These are phyloP conservation scores for Allium fistulosum DNA, from an alignment of 106 monocot genomes.

Conservation along the genomic window DNA sequence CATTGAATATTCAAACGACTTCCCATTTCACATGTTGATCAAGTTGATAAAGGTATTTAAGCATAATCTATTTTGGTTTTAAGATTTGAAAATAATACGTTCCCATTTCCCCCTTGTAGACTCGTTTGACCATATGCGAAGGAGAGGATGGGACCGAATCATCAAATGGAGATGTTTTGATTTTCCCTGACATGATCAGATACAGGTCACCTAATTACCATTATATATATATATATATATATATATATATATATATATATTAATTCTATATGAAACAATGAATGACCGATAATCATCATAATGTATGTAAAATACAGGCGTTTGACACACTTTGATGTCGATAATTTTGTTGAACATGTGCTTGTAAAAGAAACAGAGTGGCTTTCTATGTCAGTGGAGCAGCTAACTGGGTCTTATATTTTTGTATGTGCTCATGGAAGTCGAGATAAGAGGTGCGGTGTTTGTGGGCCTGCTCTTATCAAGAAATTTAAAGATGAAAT, in stretches of 20 bases:
- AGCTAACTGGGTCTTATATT: constrained; percentile 67
- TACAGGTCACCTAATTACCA: constrained; percentile 52
- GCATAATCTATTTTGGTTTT: no score
- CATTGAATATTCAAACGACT: no score
- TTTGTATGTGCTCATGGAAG: constrained; percentile 93
- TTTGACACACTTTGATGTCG: constrained; percentile 83
- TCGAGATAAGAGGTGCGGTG: constrained; percentile 84
- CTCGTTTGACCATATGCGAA: constrained; percentile 82
- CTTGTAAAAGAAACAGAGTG: constrained; percentile 78
- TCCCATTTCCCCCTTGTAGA: constrained; percentile 28
- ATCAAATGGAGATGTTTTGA: constrained; percentile 94
- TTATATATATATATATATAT: no score
- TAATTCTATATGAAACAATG: no score
- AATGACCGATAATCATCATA: no score
- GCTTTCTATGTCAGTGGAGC: constrained; percentile 48
- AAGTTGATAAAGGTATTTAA: no score
- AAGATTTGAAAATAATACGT: neutral
- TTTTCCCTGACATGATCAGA: constrained; percentile 97
- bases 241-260: no score
- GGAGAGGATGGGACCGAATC: constrained; percentile 91
- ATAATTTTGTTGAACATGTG: constrained; percentile 82
- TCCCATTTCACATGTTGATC: no score
- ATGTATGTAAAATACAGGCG: constrained; percentile 34
- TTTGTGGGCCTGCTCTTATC: constrained; percentile 78
- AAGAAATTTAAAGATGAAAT: constrained; percentile 83